phyloP scores from a whole-genome alignment of 352 stramenopile genomes.

The Pythium volutum region DNA sequence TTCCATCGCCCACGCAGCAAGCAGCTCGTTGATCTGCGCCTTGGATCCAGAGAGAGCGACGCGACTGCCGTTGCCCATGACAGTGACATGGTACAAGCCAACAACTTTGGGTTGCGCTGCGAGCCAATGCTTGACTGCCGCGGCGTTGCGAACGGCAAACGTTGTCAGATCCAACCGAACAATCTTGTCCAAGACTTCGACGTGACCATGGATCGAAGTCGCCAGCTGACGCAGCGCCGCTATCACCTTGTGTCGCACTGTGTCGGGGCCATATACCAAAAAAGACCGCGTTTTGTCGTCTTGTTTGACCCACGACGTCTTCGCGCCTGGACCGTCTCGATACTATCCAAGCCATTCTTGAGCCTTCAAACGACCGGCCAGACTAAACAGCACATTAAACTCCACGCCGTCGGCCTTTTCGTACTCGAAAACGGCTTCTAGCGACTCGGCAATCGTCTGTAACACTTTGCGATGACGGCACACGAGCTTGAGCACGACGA shows the following conservation, averaged over 20 bases:
- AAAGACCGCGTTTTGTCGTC: conserved; percentile 1
- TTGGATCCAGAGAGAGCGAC: neutral
- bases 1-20: neutral
- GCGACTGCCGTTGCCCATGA: neutral
- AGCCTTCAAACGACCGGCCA: conserved; percentile 5
- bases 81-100: conserved; percentile 1
- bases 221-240: neutral
- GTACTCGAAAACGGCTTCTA: conserved; percentile 7
- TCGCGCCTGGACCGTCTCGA: neutral
- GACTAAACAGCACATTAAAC: conserved; percentile 11
- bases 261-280: conserved; percentile 1
- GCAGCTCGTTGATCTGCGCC: neutral
- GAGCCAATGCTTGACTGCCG: neutral
- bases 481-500: conserved; percentile 17
- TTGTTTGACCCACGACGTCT: conserved; percentile 6
- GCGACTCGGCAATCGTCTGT: neutral
- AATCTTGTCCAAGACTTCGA: conserved; percentile 20
- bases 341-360: conserved; percentile 1
- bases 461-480: neutral
- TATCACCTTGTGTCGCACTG: neutral
- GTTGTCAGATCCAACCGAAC: neutral
- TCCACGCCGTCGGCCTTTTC: conserved; percentile 4
- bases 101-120: neutral
- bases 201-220: neutral
- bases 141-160: neutral